A percentile compares a stretch with the other conserved stretches of the same genome.
phyloP scores from a whole-genome alignment of 441 rosid species.

The Eruca vesicaria region DNA sequence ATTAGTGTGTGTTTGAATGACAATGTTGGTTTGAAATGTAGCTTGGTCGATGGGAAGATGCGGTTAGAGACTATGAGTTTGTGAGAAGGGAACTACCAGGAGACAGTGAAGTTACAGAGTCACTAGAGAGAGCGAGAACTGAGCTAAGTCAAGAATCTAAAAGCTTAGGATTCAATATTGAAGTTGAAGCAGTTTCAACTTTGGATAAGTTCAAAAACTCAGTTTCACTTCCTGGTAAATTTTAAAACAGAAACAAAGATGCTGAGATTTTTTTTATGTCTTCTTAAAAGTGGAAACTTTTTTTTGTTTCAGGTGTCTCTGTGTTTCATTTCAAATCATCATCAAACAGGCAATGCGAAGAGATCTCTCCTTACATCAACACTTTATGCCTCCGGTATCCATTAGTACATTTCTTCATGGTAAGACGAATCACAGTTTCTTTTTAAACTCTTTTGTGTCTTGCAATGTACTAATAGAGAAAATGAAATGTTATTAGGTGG shows the following conservation, averaged over 20 bases:
- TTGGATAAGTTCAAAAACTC: slow-evolving; percentile 55
- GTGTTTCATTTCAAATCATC: slow-evolving; percentile 56
- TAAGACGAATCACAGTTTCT: slow-evolving; percentile 12
- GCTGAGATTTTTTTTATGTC: background rate
- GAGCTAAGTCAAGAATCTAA: slow-evolving; percentile 41
- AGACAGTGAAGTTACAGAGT: slow-evolving; percentile 55
- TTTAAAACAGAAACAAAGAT: background rate
- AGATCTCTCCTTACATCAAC: slow-evolving; percentile 57
- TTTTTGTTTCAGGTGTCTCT: slow-evolving; percentile 45
- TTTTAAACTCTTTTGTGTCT: background rate
- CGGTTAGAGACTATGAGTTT: slow-evolving; percentile 59
- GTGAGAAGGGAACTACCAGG: slow-evolving; percentile 60
- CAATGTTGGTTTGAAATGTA: slow-evolving; percentile 22
- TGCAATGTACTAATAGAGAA: background rate
- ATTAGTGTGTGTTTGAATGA: slow-evolving; percentile 1
- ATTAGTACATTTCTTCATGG: slow-evolving; percentile 58
- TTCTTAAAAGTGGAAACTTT: slow-evolving; percentile 8
- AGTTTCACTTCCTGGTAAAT: slow-evolving; percentile 46
- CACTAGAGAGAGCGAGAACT: slow-evolving; percentile 46
- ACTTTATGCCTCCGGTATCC: slow-evolving; percentile 64
- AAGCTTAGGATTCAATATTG: slow-evolving; percentile 44
- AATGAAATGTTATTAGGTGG: slow-evolving; percentile 37
- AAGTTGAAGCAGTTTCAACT: slow-evolving; percentile 47
- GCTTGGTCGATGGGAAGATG: slow-evolving; percentile 59
- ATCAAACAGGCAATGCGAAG: slow-evolving; percentile 51